Evolutionary conservation across 345 rosid genomes (phyloP).

Genomic region (Clausena lansium): DNA sequence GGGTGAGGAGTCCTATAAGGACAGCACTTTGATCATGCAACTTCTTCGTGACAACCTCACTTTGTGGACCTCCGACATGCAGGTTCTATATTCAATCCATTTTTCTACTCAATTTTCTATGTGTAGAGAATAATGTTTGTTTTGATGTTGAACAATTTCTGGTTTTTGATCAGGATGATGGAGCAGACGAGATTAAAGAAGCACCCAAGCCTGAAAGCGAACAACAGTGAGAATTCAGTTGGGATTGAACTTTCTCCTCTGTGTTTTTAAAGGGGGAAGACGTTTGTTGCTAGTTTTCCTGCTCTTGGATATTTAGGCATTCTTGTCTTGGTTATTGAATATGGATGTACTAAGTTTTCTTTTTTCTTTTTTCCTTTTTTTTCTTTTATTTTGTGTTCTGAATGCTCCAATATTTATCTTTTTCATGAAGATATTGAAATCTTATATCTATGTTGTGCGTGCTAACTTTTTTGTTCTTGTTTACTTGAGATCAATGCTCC

Average conservation of each 20-base stretch:
- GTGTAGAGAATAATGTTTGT: not conserved
- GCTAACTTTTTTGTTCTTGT: not conserved
- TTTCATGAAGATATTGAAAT: slow-evolving; percentile 21
- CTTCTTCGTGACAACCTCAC: slow-evolving; percentile 97
- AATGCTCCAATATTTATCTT: slow-evolving; percentile 13
- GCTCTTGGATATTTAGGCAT: slow-evolving; percentile 37
- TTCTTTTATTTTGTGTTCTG: slow-evolving; percentile 16
- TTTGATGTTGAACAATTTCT: slow-evolving; percentile 6
- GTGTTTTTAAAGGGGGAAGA: slow-evolving; percentile 64
- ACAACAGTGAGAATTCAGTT: slow-evolving; percentile 39
- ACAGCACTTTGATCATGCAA: slow-evolving; percentile 96
- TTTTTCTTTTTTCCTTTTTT: not conserved
- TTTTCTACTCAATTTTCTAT: not conserved
- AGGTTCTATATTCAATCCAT: slow-evolving; percentile 44
- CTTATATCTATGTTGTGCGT: slow-evolving; percentile 12
- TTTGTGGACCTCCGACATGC: slow-evolving; percentile 95
- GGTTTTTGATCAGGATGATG: slow-evolving; percentile 61
- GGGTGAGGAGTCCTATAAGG: slow-evolving; percentile 96
- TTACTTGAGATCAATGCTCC: not conserved
- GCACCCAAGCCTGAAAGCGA: slow-evolving; percentile 60
- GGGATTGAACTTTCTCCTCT: slow-evolving; percentile 48
- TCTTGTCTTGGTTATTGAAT: slow-evolving; percentile 41
- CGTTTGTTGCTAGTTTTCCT: slow-evolving; percentile 42
- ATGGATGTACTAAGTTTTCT: slow-evolving; percentile 29
- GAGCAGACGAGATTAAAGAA: slow-evolving; percentile 86